Percentiles rank a stretch among this genome's conserved stretches.
These are phyloP conservation scores for Lindgomyces ingoldianus DNA, from an alignment of 495 filamentous ascomycete species.

Conservation along the genomic window DNA sequence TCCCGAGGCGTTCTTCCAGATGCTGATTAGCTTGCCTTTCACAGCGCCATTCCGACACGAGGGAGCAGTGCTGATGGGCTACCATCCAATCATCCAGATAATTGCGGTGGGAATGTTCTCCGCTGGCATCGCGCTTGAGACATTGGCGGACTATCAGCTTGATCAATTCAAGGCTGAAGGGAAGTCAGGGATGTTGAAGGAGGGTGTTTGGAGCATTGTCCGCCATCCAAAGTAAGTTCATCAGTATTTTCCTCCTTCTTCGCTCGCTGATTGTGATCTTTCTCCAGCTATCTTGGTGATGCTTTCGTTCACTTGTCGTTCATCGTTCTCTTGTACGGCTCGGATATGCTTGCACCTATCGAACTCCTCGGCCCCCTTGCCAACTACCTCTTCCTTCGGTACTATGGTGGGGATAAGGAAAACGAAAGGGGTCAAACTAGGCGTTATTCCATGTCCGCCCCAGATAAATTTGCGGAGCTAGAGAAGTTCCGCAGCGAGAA, in stretches of 20 bases:
- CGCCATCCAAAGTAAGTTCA: slow-evolving; percentile 60
- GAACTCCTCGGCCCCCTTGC: slow-evolving; percentile 56
- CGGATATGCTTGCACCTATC: slow-evolving; percentile 55
- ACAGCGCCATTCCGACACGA: slow-evolving; percentile 54
- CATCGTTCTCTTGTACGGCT: slow-evolving; percentile 52
- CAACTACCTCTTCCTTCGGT: slow-evolving; percentile 61
- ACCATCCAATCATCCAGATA: slow-evolving; percentile 45
- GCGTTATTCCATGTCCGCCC: slow-evolving; percentile 51
- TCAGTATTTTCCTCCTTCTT: background rate
- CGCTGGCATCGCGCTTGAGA: slow-evolving; percentile 56
- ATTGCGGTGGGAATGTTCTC: slow-evolving; percentile 56
- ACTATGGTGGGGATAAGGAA: slow-evolving; percentile 56
- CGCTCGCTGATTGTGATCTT: background rate
- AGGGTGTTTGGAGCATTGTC: slow-evolving; percentile 62
- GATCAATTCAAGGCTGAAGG: slow-evolving; percentile 43
- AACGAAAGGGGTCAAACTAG: slow-evolving; percentile 55
- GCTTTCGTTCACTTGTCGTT: slow-evolving; percentile 57
- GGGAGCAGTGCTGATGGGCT: slow-evolving; percentile 34
- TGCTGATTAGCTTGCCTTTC: slow-evolving; percentile 57
- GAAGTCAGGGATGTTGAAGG: slow-evolving; percentile 48
- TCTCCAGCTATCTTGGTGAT: slow-evolving; percentile 59
- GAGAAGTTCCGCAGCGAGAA: slow-evolving; percentile 52
- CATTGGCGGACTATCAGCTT: slow-evolving; percentile 58
- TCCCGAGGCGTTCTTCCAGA: slow-evolving; percentile 55
- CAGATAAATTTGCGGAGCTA: slow-evolving; percentile 55